Evolutionary conservation across 169 alveolate genomes (phyloP).

Genomic region (Plasmodium vivax): DNA sequence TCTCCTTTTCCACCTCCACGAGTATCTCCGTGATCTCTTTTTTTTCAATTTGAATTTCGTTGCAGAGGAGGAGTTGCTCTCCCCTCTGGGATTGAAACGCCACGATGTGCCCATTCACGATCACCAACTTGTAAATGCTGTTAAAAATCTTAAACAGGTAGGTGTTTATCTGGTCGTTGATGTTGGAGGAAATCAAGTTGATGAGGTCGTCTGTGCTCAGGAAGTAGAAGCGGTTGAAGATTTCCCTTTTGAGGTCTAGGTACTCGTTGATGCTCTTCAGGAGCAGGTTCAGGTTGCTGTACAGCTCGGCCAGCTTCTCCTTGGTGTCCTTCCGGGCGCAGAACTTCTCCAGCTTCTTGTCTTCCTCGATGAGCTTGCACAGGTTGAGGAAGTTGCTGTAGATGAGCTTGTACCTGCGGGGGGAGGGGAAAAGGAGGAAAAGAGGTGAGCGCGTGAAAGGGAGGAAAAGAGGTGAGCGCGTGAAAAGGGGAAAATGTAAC

Average conservation of each 20-base stretch:
- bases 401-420: slow-evolving; percentile 49
- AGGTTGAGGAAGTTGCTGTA: slow-evolving; percentile 40
- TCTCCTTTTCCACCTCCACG: slow-evolving; percentile 60
- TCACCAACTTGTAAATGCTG: slow-evolving; percentile 62
- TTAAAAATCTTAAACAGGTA: slow-evolving; percentile 65
- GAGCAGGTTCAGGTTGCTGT: slow-evolving; percentile 30
- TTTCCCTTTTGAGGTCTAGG: slow-evolving; percentile 66
- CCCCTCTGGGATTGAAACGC: slow-evolving; percentile 70
- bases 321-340: slow-evolving; percentile 62
- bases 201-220: slow-evolving; percentile 71
- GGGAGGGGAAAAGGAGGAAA: background rate
- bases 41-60: slow-evolving; percentile 70
- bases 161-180: slow-evolving; percentile 70
- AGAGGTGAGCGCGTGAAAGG: background rate
- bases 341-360: slow-evolving; percentile 59
- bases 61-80: slow-evolving; percentile 40
- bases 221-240: slow-evolving; percentile 61
- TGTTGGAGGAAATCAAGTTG: slow-evolving; percentile 67
- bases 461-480: too few relatives aligned
- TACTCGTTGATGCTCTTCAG: slow-evolving; percentile 70
- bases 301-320: slow-evolving; percentile 51
- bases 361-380: slow-evolving; percentile 67
- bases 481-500: background rate
- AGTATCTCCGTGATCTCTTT: slow-evolving; percentile 70
- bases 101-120: slow-evolving; percentile 59